A percentile compares a stretch with the other conserved stretches of the same genome.
These are phyloP conservation scores for Solanum commersonii DNA, from an alignment of 257 asterid genomes.

Conservation along the genomic window DNA sequence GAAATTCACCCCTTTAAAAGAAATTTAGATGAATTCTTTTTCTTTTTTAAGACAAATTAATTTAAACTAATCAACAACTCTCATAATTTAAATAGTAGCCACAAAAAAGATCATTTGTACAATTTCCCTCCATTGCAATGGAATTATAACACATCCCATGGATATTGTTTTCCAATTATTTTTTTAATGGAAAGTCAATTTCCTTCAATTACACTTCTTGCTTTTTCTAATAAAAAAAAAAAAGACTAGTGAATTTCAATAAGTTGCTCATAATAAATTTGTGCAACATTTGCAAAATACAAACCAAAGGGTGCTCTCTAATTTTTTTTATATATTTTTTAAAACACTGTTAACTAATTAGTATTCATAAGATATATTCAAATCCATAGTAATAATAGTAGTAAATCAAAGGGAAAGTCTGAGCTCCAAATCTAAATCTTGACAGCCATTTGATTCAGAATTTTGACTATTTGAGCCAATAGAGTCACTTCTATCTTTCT, in stretches of 20 bases:
- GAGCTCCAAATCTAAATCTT: conserved; percentile 91
- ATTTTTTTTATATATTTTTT: background rate
- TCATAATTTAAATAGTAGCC: background rate
- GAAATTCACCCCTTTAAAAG: background rate
- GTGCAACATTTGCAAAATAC: background rate
- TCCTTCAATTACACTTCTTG: conserved; percentile 1
- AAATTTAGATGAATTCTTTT: background rate
- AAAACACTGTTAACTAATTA: background rate
- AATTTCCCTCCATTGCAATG: background rate
- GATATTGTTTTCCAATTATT: background rate
- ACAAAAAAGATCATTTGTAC: background rate
- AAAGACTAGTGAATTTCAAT: background rate
- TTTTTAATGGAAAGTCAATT: background rate
- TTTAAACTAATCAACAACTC: background rate
- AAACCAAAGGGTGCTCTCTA: background rate
- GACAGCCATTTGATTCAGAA: conserved; percentile 42
- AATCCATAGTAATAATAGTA: background rate
- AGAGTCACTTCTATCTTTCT: conserved; percentile 27
- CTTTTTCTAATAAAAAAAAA: background rate
- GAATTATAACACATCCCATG: background rate
- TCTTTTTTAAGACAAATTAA: background rate
- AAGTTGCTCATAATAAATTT: background rate
- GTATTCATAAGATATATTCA: background rate
- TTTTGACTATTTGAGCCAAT: conserved; percentile 32
- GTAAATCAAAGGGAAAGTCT: conserved; percentile 29